These are phyloP conservation scores for Phytophthora pistaciae DNA, from an alignment of 352 stramenopile genomes.

Conservation along the genomic window DNA sequence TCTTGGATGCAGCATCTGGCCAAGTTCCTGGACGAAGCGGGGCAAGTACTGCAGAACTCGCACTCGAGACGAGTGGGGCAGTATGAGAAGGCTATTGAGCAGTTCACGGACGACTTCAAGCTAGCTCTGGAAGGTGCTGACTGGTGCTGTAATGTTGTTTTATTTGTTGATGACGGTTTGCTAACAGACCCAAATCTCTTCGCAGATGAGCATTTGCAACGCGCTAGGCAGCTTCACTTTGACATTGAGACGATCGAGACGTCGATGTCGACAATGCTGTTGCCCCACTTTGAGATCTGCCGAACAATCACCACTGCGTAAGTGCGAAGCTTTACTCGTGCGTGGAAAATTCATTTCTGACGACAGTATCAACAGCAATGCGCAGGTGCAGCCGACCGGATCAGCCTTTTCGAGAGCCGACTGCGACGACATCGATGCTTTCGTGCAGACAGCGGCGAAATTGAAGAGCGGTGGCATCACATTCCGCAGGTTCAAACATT, in stretches of 20 bases:
- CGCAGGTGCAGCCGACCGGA: constrained; percentile 36
- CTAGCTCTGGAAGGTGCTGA: constrained; percentile 36
- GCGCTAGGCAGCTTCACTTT: constrained; percentile 46
- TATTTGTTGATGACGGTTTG: not conserved
- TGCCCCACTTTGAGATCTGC: constrained; percentile 65
- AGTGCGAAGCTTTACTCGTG: not conserved
- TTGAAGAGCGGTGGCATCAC: constrained; percentile 36
- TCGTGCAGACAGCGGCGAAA: constrained; percentile 39
- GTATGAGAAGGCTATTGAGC: constrained; percentile 40
- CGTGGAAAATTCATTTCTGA: not conserved
- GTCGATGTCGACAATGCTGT: constrained; percentile 58
- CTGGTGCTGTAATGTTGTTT: not conserved
- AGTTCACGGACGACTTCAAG: constrained; percentile 43
- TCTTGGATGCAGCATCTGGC: constrained; percentile 19
- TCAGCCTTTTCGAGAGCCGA: constrained; percentile 36
- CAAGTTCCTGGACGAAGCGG: constrained; percentile 46
- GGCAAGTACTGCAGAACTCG: constrained; percentile 48
- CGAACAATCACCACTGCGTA: constrained; percentile 67
- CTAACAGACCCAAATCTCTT: not conserved
- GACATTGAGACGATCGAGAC: constrained; percentile 55
- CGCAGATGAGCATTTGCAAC: constrained; percentile 43
- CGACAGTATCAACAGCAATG: constrained; percentile 40
- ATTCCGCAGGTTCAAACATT: constrained; percentile 37
- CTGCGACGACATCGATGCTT: constrained; percentile 38
- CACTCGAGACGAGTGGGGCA: constrained; percentile 39